Base-by-base conservation (phyloP, 139 green algal genomes). In the Eudorina sp. region DNA sequence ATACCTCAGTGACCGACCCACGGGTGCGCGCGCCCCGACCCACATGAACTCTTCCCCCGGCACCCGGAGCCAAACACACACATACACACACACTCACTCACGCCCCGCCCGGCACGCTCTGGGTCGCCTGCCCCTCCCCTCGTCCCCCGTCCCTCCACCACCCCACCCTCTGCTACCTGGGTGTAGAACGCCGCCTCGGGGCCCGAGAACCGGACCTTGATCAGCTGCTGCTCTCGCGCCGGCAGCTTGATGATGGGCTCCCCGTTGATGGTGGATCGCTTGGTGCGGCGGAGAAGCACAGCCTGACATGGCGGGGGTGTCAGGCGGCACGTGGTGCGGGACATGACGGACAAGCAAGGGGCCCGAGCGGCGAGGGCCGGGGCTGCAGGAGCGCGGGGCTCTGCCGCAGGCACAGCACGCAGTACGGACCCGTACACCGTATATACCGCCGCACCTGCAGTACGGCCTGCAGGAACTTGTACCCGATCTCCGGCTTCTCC, bases 221-320 rank as follows among this genome's bases (percentile, higher is more conserved):
- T 27, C 74, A 97, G 87, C 76, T 90, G 21, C 90, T 95, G 90
- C 38, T 91, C 25, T 1, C 94, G 73, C 0, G 75, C 40, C 16
- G 96, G 96, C 76, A 98, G 90, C 3, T 92, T 86, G 40, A 98
- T 90, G 66, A 98, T 96, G 21, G 95, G 94, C 91, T 94, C 40
- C 9, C 94, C 96, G n/a, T 95, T 77, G 21, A 98, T 92, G 27
- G 64, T 92, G 46, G 84, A 94, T n/a, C 68, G 40, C 93, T 98
- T 98, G 43, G 94, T 98, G 84, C 96, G 94, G 7, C 96, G 92
- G 91, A 98, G 92, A 77, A 98, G 83, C 36, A 98, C 89, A 23
- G 90, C 77, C 90, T 95, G 89, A 41, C 38, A 7, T 18, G 40
- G 53, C 2, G 34, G 76, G 5, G n/a, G 3, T 48, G 74, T 16